These are phyloP conservation scores for Physocladia obscura DNA, from an alignment of 192 early-diverging fungal genomes.

Conservation along the genomic window DNA sequence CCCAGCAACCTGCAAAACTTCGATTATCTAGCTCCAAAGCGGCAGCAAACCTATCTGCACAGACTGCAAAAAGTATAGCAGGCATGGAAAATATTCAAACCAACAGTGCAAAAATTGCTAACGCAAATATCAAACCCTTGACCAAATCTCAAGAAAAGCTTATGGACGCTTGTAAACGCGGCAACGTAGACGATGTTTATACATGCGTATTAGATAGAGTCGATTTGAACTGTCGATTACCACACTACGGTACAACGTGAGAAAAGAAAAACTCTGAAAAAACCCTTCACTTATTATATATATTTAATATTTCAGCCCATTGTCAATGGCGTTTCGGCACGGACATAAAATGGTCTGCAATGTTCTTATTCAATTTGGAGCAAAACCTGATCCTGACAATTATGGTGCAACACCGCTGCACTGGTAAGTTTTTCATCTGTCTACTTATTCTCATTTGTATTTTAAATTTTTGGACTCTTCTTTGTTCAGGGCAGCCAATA, in stretches of 20 bases:
- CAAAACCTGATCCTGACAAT: conserved; percentile 30
- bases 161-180: conserved; percentile 28
- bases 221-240: conserved; percentile 36
- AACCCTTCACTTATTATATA: not conserved
- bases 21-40: too few species aligned
- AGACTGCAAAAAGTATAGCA: too few species aligned
- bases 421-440: conserved; percentile 12
- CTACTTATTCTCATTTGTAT: not conserved
- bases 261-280: not conserved
- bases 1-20: too few species aligned
- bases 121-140: conserved; percentile 3
- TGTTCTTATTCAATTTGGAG: conserved; percentile 39
- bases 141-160: not conserved
- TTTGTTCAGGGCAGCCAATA: conserved; percentile 28
- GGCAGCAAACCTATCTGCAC: too few species aligned
- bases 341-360: conserved; percentile 22
- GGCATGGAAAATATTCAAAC: too few species aligned
- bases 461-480: too few species aligned
- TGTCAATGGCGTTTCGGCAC: conserved; percentile 34
- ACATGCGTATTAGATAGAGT: conserved; percentile 29
- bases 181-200: conserved; percentile 38
- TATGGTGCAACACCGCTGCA: conserved; percentile 41
- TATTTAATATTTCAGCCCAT: conserved; percentile 9
- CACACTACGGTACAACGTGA: conserved; percentile 35
- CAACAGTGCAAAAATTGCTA: too few species aligned